Conservation (phyloP, 768 basidiomycete species). For the Lactarius evosmus region DNA sequence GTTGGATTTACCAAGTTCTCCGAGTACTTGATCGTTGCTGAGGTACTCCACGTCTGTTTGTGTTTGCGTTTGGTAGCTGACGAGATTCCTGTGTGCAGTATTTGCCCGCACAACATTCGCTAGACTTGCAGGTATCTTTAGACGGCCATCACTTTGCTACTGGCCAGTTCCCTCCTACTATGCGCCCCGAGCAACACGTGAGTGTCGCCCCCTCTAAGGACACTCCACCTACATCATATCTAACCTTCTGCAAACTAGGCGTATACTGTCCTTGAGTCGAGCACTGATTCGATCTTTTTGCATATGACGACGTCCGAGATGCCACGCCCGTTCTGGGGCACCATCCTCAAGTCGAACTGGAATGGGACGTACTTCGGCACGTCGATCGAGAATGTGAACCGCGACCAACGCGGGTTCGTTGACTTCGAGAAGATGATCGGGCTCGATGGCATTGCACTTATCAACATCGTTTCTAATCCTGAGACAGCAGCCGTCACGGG, state of each 20-base stretch:
- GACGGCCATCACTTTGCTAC: constrained; percentile 83
- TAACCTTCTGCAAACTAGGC: constrained; percentile 46
- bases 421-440: constrained; percentile 99
- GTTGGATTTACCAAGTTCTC: constrained; percentile 97
- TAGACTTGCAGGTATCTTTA: constrained; percentile 89
- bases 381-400: constrained; percentile 84
- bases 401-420: constrained; percentile 83
- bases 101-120: constrained; percentile 49
- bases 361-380: constrained; percentile 97
- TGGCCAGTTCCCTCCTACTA: constrained; percentile 85
- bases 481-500: constrained; percentile 67
- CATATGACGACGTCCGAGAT: constrained; percentile 90
- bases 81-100: constrained; percentile 39
- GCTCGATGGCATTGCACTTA: constrained; percentile 90
- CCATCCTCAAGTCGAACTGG: constrained; percentile 92
- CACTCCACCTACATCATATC: not conserved
- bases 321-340: constrained; percentile 78
- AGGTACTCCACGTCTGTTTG: constrained; percentile 47
- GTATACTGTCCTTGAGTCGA: constrained; percentile 93
- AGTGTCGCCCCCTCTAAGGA: constrained; percentile 31
- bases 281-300: constrained; percentile 88
- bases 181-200: constrained; percentile 89
- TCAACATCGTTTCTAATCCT: constrained; percentile 87
- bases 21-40: constrained; percentile 93
- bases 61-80: not conserved